Evolutionary conservation across 176 grass and related monocot species (phyloP), one percentile per base, ranked within the genome.

Genomic region (Avena eriantha): DNA sequence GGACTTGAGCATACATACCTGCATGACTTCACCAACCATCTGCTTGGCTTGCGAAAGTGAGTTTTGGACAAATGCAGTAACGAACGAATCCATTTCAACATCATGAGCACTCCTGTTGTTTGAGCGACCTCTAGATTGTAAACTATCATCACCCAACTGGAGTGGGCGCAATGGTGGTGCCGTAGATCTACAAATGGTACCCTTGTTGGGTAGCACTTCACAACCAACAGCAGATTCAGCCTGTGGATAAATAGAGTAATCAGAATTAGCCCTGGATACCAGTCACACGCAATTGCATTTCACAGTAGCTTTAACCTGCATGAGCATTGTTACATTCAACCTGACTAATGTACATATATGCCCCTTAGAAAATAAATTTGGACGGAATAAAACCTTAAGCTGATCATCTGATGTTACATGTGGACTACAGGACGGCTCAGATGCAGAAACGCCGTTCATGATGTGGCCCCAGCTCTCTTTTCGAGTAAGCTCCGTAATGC

Each of bases 11-110:
- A 58, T 92, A 70, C 61, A 58, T 92, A 94, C 92, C 84, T 83
- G 66, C 72, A 89, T 81, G 70, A 48, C 41, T 79, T 83, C 15
- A 9, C 73, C 85, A 82, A 94, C 82, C 85, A 92, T 71, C 70
- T 64, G 78, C 46, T 74, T 90, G 60, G 92, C 92, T 83, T 92
- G 56, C 31, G 47, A 78, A 51, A 86, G 22, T 21, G 87, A 92
- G 3, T 12, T 87, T 89, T 87, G 41, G 56, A 88, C 33, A 91
- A 92, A 85, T 69, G 87, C 51, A 74, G 80, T 23, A 71, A 90
- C n/a, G 63, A 64, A 51, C 70, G 87, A 91, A 64, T 80, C 84
- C 69, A 78, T 33, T 7, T 87, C 87, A 36, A 36, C 22, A 69
- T 68, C 72, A 49, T 57, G 33, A 53, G 51, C 79, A 73, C 21